A percentile compares a stretch with the other conserved stretches of the same genome.
phyloP scores from a whole-genome alignment of 306 rosid genomes.

The Urtica urens region DNA sequence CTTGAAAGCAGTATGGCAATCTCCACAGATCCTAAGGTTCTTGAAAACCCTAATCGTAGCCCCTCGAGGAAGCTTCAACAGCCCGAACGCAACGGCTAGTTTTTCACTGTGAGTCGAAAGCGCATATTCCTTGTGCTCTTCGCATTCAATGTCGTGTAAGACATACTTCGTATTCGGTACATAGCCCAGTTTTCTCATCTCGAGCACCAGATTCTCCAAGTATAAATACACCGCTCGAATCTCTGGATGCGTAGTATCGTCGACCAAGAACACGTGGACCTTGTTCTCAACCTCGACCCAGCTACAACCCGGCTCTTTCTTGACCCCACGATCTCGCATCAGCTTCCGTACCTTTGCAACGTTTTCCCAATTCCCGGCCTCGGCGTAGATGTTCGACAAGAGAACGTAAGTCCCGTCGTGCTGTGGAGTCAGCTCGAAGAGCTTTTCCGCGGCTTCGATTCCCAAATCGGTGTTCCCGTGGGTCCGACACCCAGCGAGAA shows the following conservation, averaged over 20 bases:
- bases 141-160: constrained; percentile 15
- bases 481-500: constrained; percentile 18
- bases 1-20: neutral
- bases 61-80: constrained; percentile 17
- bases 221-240: constrained; percentile 15
- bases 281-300: constrained; percentile 18
- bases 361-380: constrained; percentile 9
- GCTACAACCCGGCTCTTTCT: constrained; percentile 25
- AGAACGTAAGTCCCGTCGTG: constrained; percentile 19
- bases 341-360: constrained; percentile 17
- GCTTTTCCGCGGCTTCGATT: constrained; percentile 18
- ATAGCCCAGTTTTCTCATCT: constrained; percentile 17
- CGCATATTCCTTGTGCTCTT: constrained; percentile 13
- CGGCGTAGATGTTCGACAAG: constrained; percentile 17
- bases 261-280: constrained; percentile 21
- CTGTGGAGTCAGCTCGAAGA: constrained; percentile 16
- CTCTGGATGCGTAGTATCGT: constrained; percentile 15
- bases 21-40: constrained; percentile 12
- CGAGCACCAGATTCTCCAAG: constrained; percentile 14
- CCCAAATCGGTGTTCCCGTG: constrained; percentile 20
- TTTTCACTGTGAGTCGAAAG: constrained; percentile 23
- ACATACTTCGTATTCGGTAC: constrained; percentile 12
- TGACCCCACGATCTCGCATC: constrained; percentile 17
- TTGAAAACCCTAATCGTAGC: constrained; percentile 16
- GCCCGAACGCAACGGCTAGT: constrained; percentile 17